phyloP scores from a whole-genome alignment of 2,329 filamentous ascomycete genomes.

The Boeremia exigua region DNA sequence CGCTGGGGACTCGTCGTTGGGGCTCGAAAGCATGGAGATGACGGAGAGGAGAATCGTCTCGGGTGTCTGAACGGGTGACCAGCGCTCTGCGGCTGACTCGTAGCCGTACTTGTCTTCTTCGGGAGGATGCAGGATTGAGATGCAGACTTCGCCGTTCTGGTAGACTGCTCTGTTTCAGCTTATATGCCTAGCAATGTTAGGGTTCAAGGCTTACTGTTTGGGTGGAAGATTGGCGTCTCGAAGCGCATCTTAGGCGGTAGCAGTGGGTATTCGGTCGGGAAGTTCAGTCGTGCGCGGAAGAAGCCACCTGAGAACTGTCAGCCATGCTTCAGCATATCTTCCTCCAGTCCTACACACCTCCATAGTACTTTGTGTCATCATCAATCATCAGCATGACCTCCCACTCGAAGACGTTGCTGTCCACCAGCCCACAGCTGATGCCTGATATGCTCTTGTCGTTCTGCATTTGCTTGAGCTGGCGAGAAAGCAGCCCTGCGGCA shows the following conservation, averaged over 20 bases:
- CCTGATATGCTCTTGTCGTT: conserved; percentile 88
- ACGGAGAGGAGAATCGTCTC: conserved; percentile 97
- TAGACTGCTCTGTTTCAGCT: conserved; percentile 68
- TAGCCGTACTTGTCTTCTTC: conserved; percentile 99
- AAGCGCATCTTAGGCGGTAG: conserved; percentile 97
- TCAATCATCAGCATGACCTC: conserved; percentile 99
- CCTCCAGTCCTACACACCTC: conserved; percentile 65
- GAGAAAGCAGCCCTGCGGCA: conserved; percentile 75
- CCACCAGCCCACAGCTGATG: conserved; percentile 88
- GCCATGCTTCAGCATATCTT: neutral
- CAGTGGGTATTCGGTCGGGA: conserved; percentile 96
- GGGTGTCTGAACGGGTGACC: conserved; percentile 95
- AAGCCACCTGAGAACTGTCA: conserved; percentile 69
- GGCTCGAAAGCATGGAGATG: conserved; percentile 98
- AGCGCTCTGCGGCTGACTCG: conserved; percentile 92
- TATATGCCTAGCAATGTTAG: too few species aligned
- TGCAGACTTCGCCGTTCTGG: conserved; percentile 89
- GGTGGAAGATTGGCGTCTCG: conserved; percentile 92
- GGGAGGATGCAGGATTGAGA: conserved; percentile 95
- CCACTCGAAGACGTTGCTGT: conserved; percentile 93
- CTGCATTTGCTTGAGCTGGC: conserved; percentile 95
- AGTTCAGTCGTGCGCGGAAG: conserved; percentile 92
- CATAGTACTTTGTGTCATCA: conserved; percentile 92
- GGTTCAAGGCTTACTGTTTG: conserved; percentile 72
- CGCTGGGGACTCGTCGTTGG: conserved; percentile 94